Evolutionary conservation across 163 green algal species (phyloP).

Genomic region (Chlorella variabilis): DNA sequence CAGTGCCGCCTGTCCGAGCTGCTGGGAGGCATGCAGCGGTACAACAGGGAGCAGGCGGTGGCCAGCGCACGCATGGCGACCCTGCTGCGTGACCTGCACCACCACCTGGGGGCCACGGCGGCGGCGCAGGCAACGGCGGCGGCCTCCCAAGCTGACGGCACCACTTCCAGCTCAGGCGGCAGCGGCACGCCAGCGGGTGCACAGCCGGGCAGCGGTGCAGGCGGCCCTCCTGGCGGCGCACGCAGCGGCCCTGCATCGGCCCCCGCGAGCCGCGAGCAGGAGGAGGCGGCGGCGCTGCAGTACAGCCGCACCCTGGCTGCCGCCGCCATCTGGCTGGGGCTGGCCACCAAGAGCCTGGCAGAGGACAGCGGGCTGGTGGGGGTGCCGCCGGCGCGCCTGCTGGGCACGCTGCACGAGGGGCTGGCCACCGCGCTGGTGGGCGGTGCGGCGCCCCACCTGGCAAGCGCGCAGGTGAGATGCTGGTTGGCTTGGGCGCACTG

Average conservation of each 20-base stretch:
- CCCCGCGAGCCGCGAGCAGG: background rate
- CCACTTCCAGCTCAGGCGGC: background rate
- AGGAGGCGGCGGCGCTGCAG: background rate
- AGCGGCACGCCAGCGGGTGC: too few species aligned
- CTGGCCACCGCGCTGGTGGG: background rate
- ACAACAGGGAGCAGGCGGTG: conserved; percentile 31
- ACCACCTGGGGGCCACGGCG: too few species aligned
- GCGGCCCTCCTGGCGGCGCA: background rate
- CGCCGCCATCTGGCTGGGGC: conserved; percentile 1
- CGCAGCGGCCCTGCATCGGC: background rate
- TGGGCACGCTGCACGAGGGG: conserved; percentile 5
- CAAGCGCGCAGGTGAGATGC: background rate
- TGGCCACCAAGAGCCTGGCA: background rate
- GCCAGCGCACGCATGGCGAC: background rate
- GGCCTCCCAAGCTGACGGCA: too few species aligned
- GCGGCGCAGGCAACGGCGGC: too few species aligned
- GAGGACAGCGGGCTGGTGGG: background rate
- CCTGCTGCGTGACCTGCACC: too few species aligned
- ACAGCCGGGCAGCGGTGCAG: too few species aligned
- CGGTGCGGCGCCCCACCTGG: background rate
- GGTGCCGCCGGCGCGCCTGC: background rate
- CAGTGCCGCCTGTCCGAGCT: background rate
- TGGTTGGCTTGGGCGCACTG: too few species aligned
- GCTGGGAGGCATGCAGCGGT: background rate
- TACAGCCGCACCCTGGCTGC: conserved; percentile 20